Conservation (phyloP, 2,329 filamentous ascomycete genomes). For the Elsinoe perseae region DNA sequence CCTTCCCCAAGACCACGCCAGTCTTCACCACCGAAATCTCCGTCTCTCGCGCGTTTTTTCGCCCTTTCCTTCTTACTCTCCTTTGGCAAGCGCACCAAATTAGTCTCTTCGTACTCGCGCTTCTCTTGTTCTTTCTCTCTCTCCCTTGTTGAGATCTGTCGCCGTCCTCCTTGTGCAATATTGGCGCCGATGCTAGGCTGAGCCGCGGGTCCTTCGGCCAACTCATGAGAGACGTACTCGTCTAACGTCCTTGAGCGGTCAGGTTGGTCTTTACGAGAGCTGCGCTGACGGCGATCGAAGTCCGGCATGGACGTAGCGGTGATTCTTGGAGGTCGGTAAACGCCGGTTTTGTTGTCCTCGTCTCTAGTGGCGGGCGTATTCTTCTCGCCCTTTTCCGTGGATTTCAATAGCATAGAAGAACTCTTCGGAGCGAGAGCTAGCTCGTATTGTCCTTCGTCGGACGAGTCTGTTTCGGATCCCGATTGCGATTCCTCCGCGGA, state of each 20-base stretch:
- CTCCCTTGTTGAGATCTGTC: conserved; percentile 68
- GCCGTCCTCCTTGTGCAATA: conserved; percentile 66
- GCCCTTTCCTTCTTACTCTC: conserved; percentile 76
- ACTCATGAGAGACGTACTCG: conserved; percentile 80
- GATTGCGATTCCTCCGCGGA: conserved; percentile 31
- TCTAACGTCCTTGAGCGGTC: conserved; percentile 78
- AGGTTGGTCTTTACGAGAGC: conserved; percentile 56
- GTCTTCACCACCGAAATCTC: conserved; percentile 83
- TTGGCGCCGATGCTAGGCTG: conserved; percentile 89
- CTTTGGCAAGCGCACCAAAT: conserved; percentile 80
- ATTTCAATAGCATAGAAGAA: conserved; percentile 34
- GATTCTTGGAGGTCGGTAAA: conserved; percentile 85
- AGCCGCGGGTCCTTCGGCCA: conserved; percentile 71
- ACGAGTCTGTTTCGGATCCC: conserved; percentile 32
- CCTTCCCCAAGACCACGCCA: conserved; percentile 81
- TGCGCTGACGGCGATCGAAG: conserved; percentile 44
- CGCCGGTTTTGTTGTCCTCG: conserved; percentile 47
- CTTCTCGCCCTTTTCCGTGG: conserved; percentile 23
- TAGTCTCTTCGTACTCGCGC: conserved; percentile 80
- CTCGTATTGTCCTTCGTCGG: conserved; percentile 44
- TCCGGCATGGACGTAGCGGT: conserved; percentile 68
- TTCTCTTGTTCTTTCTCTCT: conserved; percentile 70
- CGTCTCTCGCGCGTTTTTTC: conserved; percentile 47
- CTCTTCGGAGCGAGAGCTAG: conserved; percentile 57
- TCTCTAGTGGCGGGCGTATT: conserved; percentile 26